A percentile compares a stretch with the other conserved stretches of the same genome.
phyloP scores from a whole-genome alignment of 2,329 filamentous ascomycete species.

The Rosellinia necatrix region DNA sequence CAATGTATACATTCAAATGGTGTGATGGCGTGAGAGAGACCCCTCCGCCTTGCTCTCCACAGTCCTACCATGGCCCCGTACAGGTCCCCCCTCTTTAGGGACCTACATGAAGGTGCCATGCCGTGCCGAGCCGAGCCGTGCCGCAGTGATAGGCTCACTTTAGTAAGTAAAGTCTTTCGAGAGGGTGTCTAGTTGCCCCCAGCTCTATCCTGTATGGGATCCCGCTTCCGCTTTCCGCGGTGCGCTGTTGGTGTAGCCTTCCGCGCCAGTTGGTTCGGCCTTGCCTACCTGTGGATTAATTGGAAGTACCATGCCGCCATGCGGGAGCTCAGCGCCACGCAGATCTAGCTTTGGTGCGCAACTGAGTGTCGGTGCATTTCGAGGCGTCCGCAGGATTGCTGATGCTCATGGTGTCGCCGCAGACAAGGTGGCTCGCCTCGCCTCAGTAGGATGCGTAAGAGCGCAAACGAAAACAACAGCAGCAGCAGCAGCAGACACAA shows the following conservation, averaged over 20 bases:
- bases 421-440: no score
- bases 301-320: neutral
- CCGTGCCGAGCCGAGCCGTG: constrained; percentile 23
- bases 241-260: neutral
- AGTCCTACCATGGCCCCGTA: constrained; percentile 1
- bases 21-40: neutral
- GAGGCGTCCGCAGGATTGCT: no score
- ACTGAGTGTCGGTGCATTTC: no score
- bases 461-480: no score
- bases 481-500: no score
- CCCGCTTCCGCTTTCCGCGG: constrained; percentile 9
- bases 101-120: constrained; percentile 18
- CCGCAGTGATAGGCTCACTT: constrained; percentile 14
- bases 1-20: neutral
- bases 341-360: no score
- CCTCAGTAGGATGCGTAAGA: no score
- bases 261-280: neutral
- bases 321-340: neutral
- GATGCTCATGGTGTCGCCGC: no score
- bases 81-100: neutral
- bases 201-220: neutral
- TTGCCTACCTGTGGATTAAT: no score
- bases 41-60: neutral
- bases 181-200: neutral
- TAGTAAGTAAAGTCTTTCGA: constrained; percentile 6